Base-by-base conservation (phyloP, 2,329 filamentous ascomycete species). In the Fusarium sp. region DNA sequence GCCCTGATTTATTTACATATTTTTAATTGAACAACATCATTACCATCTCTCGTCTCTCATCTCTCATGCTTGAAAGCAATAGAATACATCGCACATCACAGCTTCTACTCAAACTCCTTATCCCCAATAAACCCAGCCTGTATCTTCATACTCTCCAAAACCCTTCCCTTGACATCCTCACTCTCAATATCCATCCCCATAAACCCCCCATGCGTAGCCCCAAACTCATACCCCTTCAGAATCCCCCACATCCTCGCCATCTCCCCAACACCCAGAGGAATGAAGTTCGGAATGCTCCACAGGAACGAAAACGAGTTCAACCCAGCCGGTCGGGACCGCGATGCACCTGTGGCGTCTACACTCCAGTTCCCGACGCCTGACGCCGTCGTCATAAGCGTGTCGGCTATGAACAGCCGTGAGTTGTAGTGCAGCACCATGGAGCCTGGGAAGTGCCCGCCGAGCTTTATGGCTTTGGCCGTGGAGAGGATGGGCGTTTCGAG, bases 391-490 rank as follows among this genome's bases (percentile, higher is more conserved):
- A 94, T 86, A 53, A 96, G 87, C 6, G 92, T 94, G 81, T 97
- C 94, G 10, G 94, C 93, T 64, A 95, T 87, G 67, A 96, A 87
- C n/a, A 96, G 82, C 53, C 86, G 87, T 2, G 82, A 81, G 23
- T 87, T 86, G 81, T 89, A 93, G 30, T 92, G 86, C 68, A 93
- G 79, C 6, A 94, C 89, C 67, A 92, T 82, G 72, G 90, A 93
- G 0, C 94, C 94, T 0, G 92, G 91, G 77, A 96, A 96, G 83
- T 97, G 94, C 0, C 94, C 94, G 1, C 93, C 93, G 1, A 92
- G 86, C 80, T 94, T 94, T 58, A 96, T 85, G 1, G 88, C 89
- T 37, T 84, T 88, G 7, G 91, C 85, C 3, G 8, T 15, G 1
- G 81, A 81, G 21, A 75, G 72, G 58, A 88, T 77, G 50, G 84